These are phyloP conservation scores for Hypoxylon sp. DNA, from an alignment of 2,329 filamentous ascomycete genomes.

Conservation along the genomic window DNA sequence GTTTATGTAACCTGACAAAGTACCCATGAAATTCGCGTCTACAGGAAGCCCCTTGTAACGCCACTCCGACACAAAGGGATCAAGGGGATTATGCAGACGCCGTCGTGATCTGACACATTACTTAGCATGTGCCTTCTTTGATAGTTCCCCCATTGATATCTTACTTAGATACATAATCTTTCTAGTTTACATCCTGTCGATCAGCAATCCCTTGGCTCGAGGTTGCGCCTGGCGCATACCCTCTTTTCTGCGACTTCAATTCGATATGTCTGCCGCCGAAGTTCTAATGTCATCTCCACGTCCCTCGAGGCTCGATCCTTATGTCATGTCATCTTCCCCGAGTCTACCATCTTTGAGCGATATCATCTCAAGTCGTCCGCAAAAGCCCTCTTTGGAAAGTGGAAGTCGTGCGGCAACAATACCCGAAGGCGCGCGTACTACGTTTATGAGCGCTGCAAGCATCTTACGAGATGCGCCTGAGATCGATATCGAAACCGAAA, in stretches of 20 bases:
- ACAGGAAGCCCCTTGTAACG: constrained; percentile 14
- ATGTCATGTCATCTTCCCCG: constrained; percentile 61
- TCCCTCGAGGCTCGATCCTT: constrained; percentile 41
- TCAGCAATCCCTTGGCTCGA: constrained; percentile 46
- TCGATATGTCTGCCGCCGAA: constrained; percentile 52
- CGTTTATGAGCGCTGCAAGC: constrained; percentile 58
- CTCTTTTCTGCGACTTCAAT: constrained; percentile 45
- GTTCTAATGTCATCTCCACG: constrained; percentile 47
- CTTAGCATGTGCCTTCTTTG: background rate
- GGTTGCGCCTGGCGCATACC: constrained; percentile 63
- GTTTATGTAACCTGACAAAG: constrained; percentile 6
- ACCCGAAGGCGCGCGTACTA: constrained; percentile 51
- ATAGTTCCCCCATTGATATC: background rate
- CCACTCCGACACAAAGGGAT: constrained; percentile 1
- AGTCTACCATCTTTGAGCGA: constrained; percentile 65
- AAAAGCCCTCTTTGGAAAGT: constrained; percentile 50
- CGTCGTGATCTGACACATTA: background rate
- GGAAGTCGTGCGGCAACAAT: constrained; percentile 55
- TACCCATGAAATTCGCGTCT: background rate
- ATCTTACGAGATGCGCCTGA: constrained; percentile 53
- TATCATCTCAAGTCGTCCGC: constrained; percentile 56
- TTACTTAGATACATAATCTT: background rate
- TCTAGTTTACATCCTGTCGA: constrained; percentile 34
- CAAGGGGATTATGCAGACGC: background rate
- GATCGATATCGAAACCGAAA: constrained; percentile 48